phyloP scores from a whole-genome alignment of 306 rosid genomes.

The Ammopiptanthus mongolicus region DNA sequence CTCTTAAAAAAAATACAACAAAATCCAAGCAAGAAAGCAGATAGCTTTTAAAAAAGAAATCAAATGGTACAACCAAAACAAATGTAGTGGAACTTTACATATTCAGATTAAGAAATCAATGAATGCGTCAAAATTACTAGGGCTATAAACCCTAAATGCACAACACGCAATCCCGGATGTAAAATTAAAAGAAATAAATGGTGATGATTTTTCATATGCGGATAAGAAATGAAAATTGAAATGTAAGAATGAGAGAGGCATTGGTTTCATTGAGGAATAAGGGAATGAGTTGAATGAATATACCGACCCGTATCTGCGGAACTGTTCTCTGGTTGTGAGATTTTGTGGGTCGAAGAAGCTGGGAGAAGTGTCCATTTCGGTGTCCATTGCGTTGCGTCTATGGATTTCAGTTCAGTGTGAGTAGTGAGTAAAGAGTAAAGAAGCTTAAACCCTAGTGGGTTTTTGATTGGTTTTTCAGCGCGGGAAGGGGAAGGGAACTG shows the following conservation, averaged over 20 bases:
- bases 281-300: not conserved
- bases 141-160: not conserved
- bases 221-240: not conserved
- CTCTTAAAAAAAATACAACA: too few species aligned
- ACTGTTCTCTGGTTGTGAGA: constrained; percentile 57
- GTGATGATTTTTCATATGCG: not conserved
- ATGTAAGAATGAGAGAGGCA: not conserved
- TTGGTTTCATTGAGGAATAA: not conserved
- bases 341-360: constrained; percentile 64
- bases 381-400: constrained; percentile 32
- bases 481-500: not conserved
- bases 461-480: not conserved
- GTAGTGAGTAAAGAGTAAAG: not conserved
- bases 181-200: too few species aligned
- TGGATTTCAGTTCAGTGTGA: not conserved
- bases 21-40: not conserved
- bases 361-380: constrained; percentile 64
- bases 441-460: not conserved
- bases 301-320: constrained; percentile 90
- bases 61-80: not conserved
- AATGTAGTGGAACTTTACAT: not conserved
- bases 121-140: not conserved
- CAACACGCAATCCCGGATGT: not conserved
- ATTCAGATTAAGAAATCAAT: not conserved
- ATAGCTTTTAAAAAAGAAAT: not conserved